A percentile compares a stretch with the other conserved stretches of the same genome.
Conservation (phyloP, 176 grass and related monocot genomes). For the Musa itinerans region DNA sequence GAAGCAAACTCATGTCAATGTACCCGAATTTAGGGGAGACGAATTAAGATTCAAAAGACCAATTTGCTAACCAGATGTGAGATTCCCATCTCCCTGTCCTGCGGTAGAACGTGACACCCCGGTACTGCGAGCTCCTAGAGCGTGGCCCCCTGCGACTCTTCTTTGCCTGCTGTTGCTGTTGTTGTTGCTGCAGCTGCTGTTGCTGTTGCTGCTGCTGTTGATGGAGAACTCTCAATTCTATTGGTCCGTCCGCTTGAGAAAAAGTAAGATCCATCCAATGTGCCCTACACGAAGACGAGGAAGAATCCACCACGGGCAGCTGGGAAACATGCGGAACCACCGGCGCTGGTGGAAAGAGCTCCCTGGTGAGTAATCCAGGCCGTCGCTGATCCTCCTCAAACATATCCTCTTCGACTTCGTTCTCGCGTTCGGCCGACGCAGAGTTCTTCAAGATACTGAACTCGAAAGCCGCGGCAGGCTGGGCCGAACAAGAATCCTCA, state of each 20-base stretch:
- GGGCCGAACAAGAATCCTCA: not conserved
- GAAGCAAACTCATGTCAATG: not conserved
- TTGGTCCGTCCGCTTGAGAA: not conserved
- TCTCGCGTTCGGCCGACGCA: not conserved
- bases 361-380: constrained; percentile 3
- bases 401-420: not conserved
- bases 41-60: not conserved
- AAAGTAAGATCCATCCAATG: not conserved
- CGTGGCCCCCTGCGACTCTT: constrained; percentile 10
- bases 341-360: constrained; percentile 2
- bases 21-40: not conserved
- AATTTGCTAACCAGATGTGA: constrained; percentile 18
- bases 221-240: constrained; percentile 3
- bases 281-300: constrained; percentile 1
- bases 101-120: constrained; percentile 16
- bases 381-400: not conserved
- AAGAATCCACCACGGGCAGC: not conserved
- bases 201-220: not conserved
- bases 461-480: not conserved
- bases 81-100: constrained; percentile 21
- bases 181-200: not conserved
- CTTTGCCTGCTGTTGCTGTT: constrained; percentile 1
- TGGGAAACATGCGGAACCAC: not conserved
- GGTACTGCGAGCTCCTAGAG: constrained; percentile 13
- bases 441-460: constrained; percentile 1